Evolutionary conservation across 805 yeast genomes (phyloP).

Genomic region (Candida peoriensis): DNA sequence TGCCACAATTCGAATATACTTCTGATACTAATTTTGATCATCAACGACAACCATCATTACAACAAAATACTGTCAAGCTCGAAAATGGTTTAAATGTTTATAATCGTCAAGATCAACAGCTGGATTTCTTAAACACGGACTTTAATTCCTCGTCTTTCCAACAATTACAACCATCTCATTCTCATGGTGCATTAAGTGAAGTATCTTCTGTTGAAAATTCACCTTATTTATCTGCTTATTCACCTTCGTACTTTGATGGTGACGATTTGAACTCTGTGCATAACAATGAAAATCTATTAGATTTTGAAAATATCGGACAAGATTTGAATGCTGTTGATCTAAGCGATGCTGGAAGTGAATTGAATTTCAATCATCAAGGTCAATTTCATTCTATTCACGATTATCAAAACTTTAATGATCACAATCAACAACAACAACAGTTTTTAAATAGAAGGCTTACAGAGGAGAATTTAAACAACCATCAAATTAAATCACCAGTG

Average conservation of each 20-base stretch:
- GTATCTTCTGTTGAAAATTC: slow-evolving; percentile 22
- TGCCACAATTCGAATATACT: slow-evolving; percentile 1
- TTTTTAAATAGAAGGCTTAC: slow-evolving; percentile 13
- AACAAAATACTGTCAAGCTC: no score
- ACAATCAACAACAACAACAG: not conserved
- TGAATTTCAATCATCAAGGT: slow-evolving; percentile 7
- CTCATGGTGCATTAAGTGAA: slow-evolving; percentile 15
- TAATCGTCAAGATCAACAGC: not conserved
- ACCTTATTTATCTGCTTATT: slow-evolving; percentile 17
- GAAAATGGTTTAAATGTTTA: no score
- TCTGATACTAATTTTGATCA: no score
- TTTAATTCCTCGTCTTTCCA: slow-evolving; percentile 15
- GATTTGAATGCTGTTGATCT: slow-evolving; percentile 4
- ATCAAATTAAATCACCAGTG: slow-evolving; percentile 16
- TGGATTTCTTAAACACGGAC: slow-evolving; percentile 12
- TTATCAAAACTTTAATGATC: not conserved
- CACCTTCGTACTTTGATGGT: slow-evolving; percentile 17
- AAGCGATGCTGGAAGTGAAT: slow-evolving; percentile 5
- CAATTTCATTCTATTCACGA: no score
- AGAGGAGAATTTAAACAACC: slow-evolving; percentile 15
- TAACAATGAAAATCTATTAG: slow-evolving; percentile 1
- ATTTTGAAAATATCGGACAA: slow-evolving; percentile 2
- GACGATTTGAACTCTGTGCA: slow-evolving; percentile 5
- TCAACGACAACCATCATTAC: slow-evolving; percentile 1
- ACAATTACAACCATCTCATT: slow-evolving; percentile 10